Conservation (phyloP, 352 stramenopile genomes). For the Globisporangium sylvaticum region DNA sequence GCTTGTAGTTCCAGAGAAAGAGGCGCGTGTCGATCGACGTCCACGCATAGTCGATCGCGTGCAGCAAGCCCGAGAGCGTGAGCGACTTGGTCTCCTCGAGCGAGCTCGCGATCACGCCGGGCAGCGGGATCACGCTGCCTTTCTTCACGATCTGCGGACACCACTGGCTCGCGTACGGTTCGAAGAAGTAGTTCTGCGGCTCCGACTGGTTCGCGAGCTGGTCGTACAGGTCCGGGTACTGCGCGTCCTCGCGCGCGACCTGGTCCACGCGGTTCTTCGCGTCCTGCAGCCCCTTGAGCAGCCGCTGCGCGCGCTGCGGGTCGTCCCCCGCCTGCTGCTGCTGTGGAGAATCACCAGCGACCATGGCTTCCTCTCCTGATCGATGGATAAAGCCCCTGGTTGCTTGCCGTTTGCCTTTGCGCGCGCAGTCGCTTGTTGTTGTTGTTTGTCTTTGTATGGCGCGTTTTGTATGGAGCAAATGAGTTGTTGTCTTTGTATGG, state of each 20-base stretch:
- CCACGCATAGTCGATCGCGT: conserved; percentile 91
- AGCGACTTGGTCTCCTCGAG: conserved; percentile 65
- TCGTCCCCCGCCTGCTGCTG: conserved; percentile 18
- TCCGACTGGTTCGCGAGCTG: conserved; percentile 78
- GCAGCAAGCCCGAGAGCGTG: conserved; percentile 90
- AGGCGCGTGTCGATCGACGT: conserved; percentile 92
- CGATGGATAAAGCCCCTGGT: neutral
- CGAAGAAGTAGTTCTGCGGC: conserved; percentile 89
- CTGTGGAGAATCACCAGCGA: neutral
- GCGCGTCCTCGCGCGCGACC: conserved; percentile 59
- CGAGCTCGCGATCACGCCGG: conserved; percentile 59
- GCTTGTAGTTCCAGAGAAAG: conserved; percentile 94
- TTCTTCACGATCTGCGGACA: conserved; percentile 78
- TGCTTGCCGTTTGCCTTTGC: neutral
- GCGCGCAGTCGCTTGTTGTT: neutral
- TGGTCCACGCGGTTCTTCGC: conserved; percentile 78
- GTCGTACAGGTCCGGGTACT: conserved; percentile 76
- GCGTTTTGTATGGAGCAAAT: neutral
- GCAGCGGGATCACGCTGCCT: conserved; percentile 59
- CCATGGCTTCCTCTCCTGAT: neutral
- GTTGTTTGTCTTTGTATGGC: neutral
- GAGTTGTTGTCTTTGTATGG: no score
- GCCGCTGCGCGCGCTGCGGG: conserved; percentile 29
- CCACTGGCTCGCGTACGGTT: conserved; percentile 82
- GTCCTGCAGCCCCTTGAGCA: conserved; percentile 66